A percentile compares a stretch with the other conserved stretches of the same genome.
These are phyloP conservation scores for Umbellularia californica DNA, from an alignment of 164 flowering plant species.

Conservation along the genomic window DNA sequence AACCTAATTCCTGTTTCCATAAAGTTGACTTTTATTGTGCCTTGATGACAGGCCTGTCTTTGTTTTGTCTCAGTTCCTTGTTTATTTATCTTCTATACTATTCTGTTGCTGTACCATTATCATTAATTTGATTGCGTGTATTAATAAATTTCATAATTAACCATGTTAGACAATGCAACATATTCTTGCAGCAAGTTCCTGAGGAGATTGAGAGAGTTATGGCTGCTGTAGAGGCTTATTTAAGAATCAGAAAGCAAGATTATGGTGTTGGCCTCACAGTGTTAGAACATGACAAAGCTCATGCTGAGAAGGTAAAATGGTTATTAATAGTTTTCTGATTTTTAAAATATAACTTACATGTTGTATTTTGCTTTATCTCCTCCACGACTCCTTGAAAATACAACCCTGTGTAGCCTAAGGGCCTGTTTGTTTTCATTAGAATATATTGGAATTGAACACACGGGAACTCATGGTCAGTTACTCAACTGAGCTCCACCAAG, in stretches of 20 bases:
- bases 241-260: slow-evolving; percentile 69
- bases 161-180: slow-evolving; percentile 2
- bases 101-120: background rate
- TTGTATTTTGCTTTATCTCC: background rate
- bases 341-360: background rate
- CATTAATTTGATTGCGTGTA: background rate
- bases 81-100: background rate
- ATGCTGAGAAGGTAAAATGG: slow-evolving; percentile 53
- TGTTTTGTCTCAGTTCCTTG: background rate
- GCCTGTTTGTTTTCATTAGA: no score
- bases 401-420: no score
- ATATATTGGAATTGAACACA: no score
- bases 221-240: slow-evolving; percentile 87
- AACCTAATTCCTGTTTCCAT: background rate
- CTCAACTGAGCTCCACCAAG: no score
- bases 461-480: no score
- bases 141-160: background rate
- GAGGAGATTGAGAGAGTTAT: slow-evolving; percentile 95
- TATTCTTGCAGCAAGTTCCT: slow-evolving; percentile 82
- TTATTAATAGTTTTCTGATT: background rate
- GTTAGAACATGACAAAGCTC: slow-evolving; percentile 42
- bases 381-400: background rate
- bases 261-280: slow-evolving; percentile 57
- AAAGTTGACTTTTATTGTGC: background rate
- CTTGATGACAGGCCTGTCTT: background rate